These are phyloP conservation scores for Hanseniaspora guilliermondii DNA, from an alignment of 805 yeast genomes.

Conservation along the genomic window DNA sequence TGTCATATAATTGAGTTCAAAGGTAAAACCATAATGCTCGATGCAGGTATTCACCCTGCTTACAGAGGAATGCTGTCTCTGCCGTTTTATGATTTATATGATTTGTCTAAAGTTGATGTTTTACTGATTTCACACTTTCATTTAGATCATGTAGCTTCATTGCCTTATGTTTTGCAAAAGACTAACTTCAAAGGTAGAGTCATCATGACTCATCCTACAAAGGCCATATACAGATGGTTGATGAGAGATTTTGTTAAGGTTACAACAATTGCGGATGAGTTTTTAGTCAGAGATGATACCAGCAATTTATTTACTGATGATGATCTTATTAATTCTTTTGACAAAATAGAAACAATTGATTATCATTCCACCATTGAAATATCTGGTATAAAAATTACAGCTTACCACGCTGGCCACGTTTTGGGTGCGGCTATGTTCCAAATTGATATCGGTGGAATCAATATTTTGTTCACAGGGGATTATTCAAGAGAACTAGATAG, in stretches of 20 bases:
- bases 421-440: conserved; percentile 97
- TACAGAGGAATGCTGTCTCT: conserved; percentile 76
- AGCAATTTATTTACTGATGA: conserved; percentile 74
- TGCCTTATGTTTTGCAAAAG: conserved; percentile 96
- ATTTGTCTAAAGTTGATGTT: conserved; percentile 73
- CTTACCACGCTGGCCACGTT: conserved; percentile 99
- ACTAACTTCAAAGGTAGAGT: conserved; percentile 91
- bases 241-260: conserved; percentile 89
- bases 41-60: conserved; percentile 98
- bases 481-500: conserved; percentile 92
- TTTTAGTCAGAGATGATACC: conserved; percentile 27
- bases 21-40: conserved; percentile 91
- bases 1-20: conserved; percentile 86
- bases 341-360: conserved; percentile 83
- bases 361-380: conserved; percentile 91
- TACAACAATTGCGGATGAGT: conserved; percentile 42
- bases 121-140: conserved; percentile 89
- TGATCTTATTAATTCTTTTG: conserved; percentile 77
- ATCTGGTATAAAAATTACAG: conserved; percentile 89
- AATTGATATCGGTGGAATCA: conserved; percentile 85
- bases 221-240: conserved; percentile 94
- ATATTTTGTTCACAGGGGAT: conserved; percentile 87
- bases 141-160: conserved; percentile 93
- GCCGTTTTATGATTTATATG: conserved; percentile 94
- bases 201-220: conserved; percentile 98